Conservation (phyloP, 257 asterid genomes). For the Petunia axillaris region DNA sequence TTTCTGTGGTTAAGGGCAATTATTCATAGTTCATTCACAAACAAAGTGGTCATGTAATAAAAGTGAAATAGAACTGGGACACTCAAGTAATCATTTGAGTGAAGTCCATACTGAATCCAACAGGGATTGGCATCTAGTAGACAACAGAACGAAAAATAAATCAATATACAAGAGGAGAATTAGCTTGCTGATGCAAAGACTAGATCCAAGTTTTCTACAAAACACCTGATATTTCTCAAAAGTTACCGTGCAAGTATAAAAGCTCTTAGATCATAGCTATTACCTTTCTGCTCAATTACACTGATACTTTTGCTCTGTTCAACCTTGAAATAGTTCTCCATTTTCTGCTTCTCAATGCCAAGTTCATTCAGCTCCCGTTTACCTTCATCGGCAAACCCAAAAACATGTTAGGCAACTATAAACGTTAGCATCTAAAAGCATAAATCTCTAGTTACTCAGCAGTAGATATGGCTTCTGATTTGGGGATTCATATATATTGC, state of each 20-base stretch:
- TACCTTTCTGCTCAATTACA: constrained; percentile 81
- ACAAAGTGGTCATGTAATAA: background rate
- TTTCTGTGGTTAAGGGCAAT: background rate
- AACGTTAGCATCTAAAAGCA: constrained; percentile 9
- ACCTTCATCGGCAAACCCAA: constrained; percentile 52
- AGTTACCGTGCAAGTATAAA: constrained; percentile 7
- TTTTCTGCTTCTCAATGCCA: constrained; percentile 55
- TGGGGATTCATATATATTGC: background rate
- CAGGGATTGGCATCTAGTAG: background rate
- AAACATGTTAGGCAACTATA: constrained; percentile 30
- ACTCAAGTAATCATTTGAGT: constrained; percentile 9
- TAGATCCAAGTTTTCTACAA: background rate
- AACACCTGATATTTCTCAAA: constrained; percentile 12
- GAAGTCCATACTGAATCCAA: constrained; percentile 2
- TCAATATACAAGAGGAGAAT: background rate
- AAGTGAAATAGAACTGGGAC: background rate
- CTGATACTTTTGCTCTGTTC: constrained; percentile 56
- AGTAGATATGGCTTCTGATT: constrained; percentile 1
- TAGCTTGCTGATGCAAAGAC: background rate
- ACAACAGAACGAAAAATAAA: constrained; percentile 12
- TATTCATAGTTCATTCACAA: background rate
- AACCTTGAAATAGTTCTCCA: constrained; percentile 58
- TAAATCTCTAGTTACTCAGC: background rate
- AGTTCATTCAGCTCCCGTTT: constrained; percentile 78
- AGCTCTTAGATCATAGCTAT: constrained; percentile 17